These are phyloP conservation scores for Botrytis byssoidea DNA, from an alignment of 2,329 filamentous ascomycete genomes.

Conservation along the genomic window DNA sequence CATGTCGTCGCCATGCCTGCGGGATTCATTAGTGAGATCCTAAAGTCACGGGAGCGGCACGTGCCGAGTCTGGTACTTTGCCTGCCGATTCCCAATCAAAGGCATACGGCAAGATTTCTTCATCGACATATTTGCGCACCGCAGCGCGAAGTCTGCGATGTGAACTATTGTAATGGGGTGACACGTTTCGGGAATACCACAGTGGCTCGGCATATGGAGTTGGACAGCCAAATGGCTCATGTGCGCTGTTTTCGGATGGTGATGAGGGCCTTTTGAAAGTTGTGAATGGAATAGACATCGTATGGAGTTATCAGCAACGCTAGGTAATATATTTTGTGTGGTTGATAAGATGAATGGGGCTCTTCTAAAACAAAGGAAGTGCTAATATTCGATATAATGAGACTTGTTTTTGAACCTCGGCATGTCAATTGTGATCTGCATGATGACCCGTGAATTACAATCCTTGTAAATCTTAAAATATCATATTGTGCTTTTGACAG, in stretches of 20 bases:
- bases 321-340: neutral
- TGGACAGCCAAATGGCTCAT: slow-evolving; percentile 32
- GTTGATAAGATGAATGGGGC: neutral
- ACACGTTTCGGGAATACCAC: slow-evolving; percentile 38
- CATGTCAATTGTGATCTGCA: neutral
- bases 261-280: neutral
- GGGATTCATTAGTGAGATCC: neutral
- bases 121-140: slow-evolving; percentile 58
- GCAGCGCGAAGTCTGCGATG: slow-evolving; percentile 58
- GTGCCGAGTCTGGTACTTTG: slow-evolving; percentile 47
- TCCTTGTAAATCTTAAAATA: neutral
- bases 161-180: slow-evolving; percentile 61
- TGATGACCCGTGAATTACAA: neutral
- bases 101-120: slow-evolving; percentile 55
- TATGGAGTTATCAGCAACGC: neutral
- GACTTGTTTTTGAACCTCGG: neutral
- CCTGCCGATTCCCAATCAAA: slow-evolving; percentile 64
- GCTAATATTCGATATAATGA: neutral
- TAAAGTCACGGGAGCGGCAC: slow-evolving; percentile 28
- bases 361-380: neutral
- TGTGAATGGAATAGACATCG: neutral
- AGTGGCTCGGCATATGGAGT: slow-evolving; percentile 39
- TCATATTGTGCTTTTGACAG: neutral
- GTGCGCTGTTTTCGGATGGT: neutral
- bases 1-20: slow-evolving; percentile 36